Percentiles rank a stretch among this genome's conserved stretches.
Conservation (phyloP, 2,329 filamentous ascomycete genomes). For the Nothophaeocryptopus gaeumannii region DNA sequence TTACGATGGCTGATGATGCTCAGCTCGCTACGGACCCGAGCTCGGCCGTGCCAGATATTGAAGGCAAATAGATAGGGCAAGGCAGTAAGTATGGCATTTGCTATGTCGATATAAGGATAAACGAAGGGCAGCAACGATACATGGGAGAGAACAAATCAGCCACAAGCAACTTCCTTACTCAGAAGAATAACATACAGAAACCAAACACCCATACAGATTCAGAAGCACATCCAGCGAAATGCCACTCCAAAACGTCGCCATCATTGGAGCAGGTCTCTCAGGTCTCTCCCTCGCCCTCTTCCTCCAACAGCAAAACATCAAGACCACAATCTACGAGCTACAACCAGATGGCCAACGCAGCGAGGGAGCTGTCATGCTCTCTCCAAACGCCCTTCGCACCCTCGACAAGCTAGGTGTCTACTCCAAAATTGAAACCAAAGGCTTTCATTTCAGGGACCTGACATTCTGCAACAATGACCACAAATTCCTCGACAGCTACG, state of each 20-base stretch:
- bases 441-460: background rate
- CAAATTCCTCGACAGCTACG: slow-evolving; percentile 24
- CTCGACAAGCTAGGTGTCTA: slow-evolving; percentile 1
- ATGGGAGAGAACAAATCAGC: too few relatives aligned
- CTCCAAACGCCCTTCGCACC: background rate
- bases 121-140: too few relatives aligned
- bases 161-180: too few relatives aligned
- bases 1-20: too few relatives aligned
- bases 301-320: background rate
- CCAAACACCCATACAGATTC: too few relatives aligned
- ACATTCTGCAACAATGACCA: slow-evolving; percentile 39
- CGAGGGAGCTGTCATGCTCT: slow-evolving; percentile 1
- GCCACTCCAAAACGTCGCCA: slow-evolving; percentile 1
- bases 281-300: slow-evolving; percentile 1
- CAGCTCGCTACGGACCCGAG: too few relatives aligned
- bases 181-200: too few relatives aligned
- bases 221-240: background rate
- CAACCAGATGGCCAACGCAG: slow-evolving; percentile 1
- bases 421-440: slow-evolving; percentile 7
- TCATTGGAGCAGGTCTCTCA: slow-evolving; percentile 1
- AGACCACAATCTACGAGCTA: background rate
- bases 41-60: too few relatives aligned
- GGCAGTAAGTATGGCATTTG: too few relatives aligned
- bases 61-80: too few relatives aligned
- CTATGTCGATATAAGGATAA: too few relatives aligned